Evolutionary conservation across 2,329 filamentous ascomycete species (phyloP), one percentile per base, ranked within the genome.

Genomic region (Alternaria burnsii): DNA sequence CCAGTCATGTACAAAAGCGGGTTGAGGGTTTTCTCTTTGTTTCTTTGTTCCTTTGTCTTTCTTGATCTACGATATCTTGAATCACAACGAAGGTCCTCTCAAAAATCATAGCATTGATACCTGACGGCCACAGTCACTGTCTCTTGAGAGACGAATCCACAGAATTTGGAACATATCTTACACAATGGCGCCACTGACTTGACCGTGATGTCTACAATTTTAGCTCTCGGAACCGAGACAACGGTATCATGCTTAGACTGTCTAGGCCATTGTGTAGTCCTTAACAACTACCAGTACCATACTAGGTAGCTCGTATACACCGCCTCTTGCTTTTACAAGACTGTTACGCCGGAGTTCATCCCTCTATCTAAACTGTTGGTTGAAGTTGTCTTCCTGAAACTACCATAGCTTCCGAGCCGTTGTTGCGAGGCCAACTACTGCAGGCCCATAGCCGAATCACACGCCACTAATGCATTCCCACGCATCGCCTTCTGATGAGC

Each of bases 1-100:
- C 47, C 61, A 62, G 62, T 70, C 66, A 67, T 76, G 73, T 76
- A 76, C 60, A 76, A 75, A 73, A 76, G 65, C 60, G 69, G 67
- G 63, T 59, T 64, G 65, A 61, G 52, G 59, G 50, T 62, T 58
- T 65, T 66, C 56, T 44, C 44, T 40, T 56, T 48, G 47, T 59
- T 62, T 36, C 43, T 54, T 62, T 53, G 46, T 50, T 47, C 30
- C 34, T 40, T 52, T 32, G 56, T 32, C 41, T 36, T 42, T 62
- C 55, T 60, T 52, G 62, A 62, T 63, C 64, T 67, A 61, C 46
- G 54, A 51, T 34, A 52, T 63, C 52, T 62, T 59, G 66, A 64
- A 66, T 61, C 58, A 47, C 55, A 54, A 56, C 50, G 59, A 52
- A 34, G 46, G 43, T 51, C 41, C 55, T 55, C 44, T 63, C 38